These are phyloP conservation scores for Carex arenaria DNA, from an alignment of 202 grass and related monocot species.

Conservation along the genomic window DNA sequence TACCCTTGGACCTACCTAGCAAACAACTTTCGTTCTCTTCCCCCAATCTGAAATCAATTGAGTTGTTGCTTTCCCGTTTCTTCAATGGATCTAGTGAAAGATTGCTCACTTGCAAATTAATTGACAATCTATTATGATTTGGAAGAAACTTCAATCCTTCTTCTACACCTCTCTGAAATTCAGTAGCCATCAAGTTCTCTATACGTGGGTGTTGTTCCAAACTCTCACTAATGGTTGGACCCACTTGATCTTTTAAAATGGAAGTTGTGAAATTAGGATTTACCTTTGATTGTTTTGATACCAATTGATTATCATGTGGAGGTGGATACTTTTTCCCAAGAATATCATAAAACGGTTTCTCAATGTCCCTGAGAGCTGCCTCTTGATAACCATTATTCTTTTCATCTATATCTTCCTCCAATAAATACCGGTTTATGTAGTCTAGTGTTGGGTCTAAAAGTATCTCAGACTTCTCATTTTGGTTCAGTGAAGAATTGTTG, in stretches of 20 bases:
- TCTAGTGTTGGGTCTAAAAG: slow-evolving; percentile 31
- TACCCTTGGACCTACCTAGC: neutral
- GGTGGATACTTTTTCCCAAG: slow-evolving; percentile 39
- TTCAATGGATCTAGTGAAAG: neutral
- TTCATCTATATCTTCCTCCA: slow-evolving; percentile 50
- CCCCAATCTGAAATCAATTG: neutral
- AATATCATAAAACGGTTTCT: slow-evolving; percentile 58
- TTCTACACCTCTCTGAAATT: slow-evolving; percentile 29
- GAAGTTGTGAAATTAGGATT: neutral
- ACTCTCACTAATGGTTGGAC: neutral
- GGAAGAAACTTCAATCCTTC: slow-evolving; percentile 37
- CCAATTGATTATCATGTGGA: neutral
- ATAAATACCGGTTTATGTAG: slow-evolving; percentile 37
- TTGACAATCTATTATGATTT: neutral
- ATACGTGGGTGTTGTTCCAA: neutral
- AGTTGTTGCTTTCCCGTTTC: neutral
- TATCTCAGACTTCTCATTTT: neutral
- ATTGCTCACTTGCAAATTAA: slow-evolving; percentile 1
- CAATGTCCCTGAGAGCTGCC: slow-evolving; percentile 38
- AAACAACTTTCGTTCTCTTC: neutral
- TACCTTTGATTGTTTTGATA: neutral
- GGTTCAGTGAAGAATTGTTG: neutral
- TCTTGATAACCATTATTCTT: slow-evolving; percentile 25
- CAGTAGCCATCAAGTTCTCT: neutral
- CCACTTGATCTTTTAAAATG: neutral